Evolutionary conservation across 176 grass and related monocot species (phyloP).

Genomic region (Triticum dicoccoides): DNA sequence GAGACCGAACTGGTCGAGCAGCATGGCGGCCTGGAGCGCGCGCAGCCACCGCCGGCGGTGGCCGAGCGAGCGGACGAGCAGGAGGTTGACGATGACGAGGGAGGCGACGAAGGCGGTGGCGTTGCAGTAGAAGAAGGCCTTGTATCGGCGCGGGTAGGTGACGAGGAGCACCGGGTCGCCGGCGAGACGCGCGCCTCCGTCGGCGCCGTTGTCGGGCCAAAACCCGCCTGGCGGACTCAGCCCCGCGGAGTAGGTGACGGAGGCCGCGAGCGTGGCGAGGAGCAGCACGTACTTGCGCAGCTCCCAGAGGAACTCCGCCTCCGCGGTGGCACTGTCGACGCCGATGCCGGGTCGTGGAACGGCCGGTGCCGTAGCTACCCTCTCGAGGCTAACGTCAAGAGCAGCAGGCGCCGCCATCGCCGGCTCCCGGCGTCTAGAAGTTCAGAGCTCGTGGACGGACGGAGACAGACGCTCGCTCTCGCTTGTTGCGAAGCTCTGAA

Average conservation of each 20-base stretch:
- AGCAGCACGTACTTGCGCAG: slow-evolving; percentile 51
- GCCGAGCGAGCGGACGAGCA: slow-evolving; percentile 20
- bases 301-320: slow-evolving; percentile 40
- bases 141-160: slow-evolving; percentile 25
- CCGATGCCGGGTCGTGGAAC: neutral
- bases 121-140: slow-evolving; percentile 50
- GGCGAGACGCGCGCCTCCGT: neutral
- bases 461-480: no score
- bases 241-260: slow-evolving; percentile 42
- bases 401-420: neutral
- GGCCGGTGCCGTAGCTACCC: neutral
- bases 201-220: slow-evolving; percentile 6
- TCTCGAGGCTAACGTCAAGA: neutral
- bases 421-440: neutral
- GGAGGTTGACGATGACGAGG: slow-evolving; percentile 51
- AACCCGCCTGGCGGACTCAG: slow-evolving; percentile 52
- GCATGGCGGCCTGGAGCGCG: slow-evolving; percentile 44
- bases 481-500: neutral
- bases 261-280: slow-evolving; percentile 37
- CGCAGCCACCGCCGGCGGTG: slow-evolving; percentile 37
- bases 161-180: slow-evolving; percentile 34
- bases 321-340: neutral
- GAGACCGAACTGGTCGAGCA: slow-evolving; percentile 36
- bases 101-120: slow-evolving; percentile 38
- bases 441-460: neutral